A percentile compares a stretch with the other conserved stretches of the same genome.
Evolutionary conservation across 768 basidiomycete species (phyloP).

Genomic region (Trametes gibbosa): DNA sequence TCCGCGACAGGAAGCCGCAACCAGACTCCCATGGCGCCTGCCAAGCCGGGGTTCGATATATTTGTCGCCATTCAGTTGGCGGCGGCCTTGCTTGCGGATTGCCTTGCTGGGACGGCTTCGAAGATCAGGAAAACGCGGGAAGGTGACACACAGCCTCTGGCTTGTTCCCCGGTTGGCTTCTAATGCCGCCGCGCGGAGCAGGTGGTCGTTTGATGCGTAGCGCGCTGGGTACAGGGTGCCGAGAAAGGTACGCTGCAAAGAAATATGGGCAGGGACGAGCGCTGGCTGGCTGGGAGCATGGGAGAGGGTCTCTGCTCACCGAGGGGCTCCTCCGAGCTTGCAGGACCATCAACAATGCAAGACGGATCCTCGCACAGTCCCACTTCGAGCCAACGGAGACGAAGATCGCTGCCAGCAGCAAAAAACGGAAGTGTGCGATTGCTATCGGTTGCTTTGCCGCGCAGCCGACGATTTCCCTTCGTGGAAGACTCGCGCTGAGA

Average conservation of each 20-base stretch:
- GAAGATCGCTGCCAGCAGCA: background rate
- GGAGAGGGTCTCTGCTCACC: background rate
- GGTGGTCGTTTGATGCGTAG: slow-evolving; percentile 5
- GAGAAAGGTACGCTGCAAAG: background rate
- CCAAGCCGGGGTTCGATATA: slow-evolving; percentile 12
- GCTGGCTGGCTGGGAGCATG: background rate
- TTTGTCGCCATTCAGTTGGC: slow-evolving; percentile 13
- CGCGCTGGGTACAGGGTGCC: slow-evolving; percentile 8
- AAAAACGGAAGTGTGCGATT: background rate
- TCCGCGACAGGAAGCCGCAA: slow-evolving; percentile 15
- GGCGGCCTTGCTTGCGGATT: slow-evolving; percentile 13
- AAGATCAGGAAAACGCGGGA: slow-evolving; percentile 18
- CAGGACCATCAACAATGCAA: background rate
- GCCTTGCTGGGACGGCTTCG: slow-evolving; percentile 9
- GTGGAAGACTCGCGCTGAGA: background rate
- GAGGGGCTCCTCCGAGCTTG: background rate
- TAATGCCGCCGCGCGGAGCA: slow-evolving; percentile 16
- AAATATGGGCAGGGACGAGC: background rate
- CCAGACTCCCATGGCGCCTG: slow-evolving; percentile 14
- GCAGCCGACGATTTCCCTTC: slow-evolving; percentile 7
- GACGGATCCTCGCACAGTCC: background rate
- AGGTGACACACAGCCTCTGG: slow-evolving; percentile 19
- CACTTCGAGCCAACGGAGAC: background rate
- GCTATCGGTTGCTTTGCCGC: background rate
- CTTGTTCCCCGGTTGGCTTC: slow-evolving; percentile 23